Conservation (phyloP, 2,329 filamentous ascomycete genomes). For the Didymella pomorum region DNA sequence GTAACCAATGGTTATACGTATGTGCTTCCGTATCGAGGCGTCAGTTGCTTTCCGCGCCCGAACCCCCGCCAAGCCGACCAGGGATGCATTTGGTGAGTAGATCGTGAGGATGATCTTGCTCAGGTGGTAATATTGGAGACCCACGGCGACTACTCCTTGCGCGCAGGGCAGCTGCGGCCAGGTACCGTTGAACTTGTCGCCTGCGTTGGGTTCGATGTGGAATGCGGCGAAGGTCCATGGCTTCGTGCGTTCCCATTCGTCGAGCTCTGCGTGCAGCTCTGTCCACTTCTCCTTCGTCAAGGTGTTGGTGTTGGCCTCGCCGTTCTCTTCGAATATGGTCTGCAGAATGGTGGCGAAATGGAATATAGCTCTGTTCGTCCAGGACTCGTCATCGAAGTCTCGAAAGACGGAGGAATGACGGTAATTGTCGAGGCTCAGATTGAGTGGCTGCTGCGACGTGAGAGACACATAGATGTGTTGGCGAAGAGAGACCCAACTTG, state of each 20-base stretch:
- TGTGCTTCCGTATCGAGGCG: constrained; percentile 38
- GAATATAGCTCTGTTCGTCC: constrained; percentile 46
- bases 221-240: constrained; percentile 42
- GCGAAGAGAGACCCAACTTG: constrained; percentile 53
- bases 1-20: constrained; percentile 41
- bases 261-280: constrained; percentile 39
- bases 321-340: constrained; percentile 36
- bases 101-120: constrained; percentile 43
- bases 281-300: constrained; percentile 40
- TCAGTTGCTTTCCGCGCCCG: constrained; percentile 38
- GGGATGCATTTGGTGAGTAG: constrained; percentile 40
- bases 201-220: constrained; percentile 32
- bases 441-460: constrained; percentile 45
- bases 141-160: constrained; percentile 38
- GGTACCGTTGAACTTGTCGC: constrained; percentile 31
- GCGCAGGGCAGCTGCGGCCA: constrained; percentile 39
- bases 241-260: constrained; percentile 44
- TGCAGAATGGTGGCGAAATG: constrained; percentile 42
- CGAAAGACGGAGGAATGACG: constrained; percentile 40
- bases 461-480: constrained; percentile 54
- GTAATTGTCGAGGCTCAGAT: constrained; percentile 43
- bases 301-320: constrained; percentile 23
- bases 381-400: constrained; percentile 42
- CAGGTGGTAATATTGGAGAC: constrained; percentile 43
- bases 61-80: constrained; percentile 39